Evolutionary conservation across 163 green algal species (phyloP).

Genomic region (Prototheca wickerhamii): DNA sequence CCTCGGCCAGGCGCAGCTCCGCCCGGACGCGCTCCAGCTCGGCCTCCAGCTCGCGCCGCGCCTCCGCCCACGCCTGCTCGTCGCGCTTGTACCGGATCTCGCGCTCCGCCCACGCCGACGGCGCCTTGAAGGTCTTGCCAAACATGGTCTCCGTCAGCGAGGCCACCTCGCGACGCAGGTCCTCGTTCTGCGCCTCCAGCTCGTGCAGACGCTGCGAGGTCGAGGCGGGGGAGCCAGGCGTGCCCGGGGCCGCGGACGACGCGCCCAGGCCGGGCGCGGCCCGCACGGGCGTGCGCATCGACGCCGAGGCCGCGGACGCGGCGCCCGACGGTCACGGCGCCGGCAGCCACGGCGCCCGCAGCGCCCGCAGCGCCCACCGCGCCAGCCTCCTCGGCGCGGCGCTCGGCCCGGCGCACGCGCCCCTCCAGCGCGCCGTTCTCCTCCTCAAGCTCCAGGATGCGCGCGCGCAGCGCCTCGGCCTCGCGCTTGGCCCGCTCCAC

Average conservation of each 20-base stretch:
- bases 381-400: conserved; percentile 2
- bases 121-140: conserved; percentile 48
- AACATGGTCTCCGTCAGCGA: conserved; percentile 46
- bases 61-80: conserved; percentile 31
- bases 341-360: background rate
- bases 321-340: no score
- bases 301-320: background rate
- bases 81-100: conserved; percentile 56
- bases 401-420: background rate
- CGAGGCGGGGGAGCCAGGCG: background rate
- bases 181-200: conserved; percentile 19
- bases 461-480: background rate
- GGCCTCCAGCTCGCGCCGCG: conserved; percentile 7
- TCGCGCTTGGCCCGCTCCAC: background rate
- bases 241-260: background rate
- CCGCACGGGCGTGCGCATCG: background rate
- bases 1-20: background rate
- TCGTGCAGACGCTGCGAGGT: background rate
- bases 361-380: conserved; percentile 1
- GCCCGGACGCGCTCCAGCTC: conserved; percentile 9
- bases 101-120: conserved; percentile 47
- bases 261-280: background rate
- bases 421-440: background rate
- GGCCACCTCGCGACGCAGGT: conserved; percentile 30
- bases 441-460: background rate